Percentiles rank a stretch among this genome's conserved stretches.
Conservation (phyloP, 257 asterid species). For the Ilex asprella region DNA sequence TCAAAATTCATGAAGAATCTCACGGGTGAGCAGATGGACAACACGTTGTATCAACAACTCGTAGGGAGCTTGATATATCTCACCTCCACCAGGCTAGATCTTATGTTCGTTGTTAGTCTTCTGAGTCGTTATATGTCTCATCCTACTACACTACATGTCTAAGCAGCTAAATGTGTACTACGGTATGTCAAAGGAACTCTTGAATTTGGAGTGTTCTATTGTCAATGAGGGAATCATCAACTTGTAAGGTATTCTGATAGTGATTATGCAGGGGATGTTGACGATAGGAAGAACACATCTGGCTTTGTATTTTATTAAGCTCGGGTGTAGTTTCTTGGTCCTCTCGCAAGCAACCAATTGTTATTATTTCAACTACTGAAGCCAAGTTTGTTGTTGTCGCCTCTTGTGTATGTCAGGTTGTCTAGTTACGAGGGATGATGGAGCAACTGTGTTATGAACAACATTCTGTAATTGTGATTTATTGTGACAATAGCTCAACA, state of each 20-base stretch:
- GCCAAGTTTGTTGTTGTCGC: neutral
- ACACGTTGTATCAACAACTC: too few species aligned
- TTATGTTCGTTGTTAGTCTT: too few species aligned
- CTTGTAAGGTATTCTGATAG: neutral
- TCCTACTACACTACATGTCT: too few species aligned
- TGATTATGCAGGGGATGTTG: too few species aligned
- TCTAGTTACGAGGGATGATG: neutral
- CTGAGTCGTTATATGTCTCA: too few species aligned
- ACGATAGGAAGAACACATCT: neutral
- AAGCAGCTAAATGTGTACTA: too few species aligned
- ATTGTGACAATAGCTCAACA: neutral
- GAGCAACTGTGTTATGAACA: neutral
- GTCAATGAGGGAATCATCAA: neutral
- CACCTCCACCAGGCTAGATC: too few species aligned
- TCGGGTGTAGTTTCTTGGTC: neutral
- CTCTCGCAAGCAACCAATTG: too few species aligned
- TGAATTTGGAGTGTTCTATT: neutral
- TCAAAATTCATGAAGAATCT: neutral
- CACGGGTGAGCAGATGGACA: too few species aligned
- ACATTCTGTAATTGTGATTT: neutral
- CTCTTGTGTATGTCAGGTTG: neutral
- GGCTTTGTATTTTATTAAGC: neutral
- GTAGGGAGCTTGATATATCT: too few species aligned
- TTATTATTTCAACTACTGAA: neutral
- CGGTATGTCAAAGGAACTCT: neutral